A percentile compares a stretch with the other conserved stretches of the same genome.
Conservation (phyloP, 495 filamentous ascomycete species). For the Xylaria venustula region DNA sequence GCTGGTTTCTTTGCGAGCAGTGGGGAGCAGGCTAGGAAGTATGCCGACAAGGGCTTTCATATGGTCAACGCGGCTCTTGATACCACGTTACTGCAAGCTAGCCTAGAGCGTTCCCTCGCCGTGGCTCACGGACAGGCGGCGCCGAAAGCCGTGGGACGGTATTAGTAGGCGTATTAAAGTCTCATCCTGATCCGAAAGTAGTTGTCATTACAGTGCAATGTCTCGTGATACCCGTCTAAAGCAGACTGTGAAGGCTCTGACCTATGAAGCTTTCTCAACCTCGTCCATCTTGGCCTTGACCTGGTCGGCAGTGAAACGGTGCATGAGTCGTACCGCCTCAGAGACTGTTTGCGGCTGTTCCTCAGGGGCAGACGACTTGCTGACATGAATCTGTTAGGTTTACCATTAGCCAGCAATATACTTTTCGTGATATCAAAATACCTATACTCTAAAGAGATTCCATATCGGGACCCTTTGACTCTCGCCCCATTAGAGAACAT, state of each 20-base stretch:
- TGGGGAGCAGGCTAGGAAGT: conserved; percentile 61
- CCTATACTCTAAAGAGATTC: not conserved
- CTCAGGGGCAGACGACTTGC: conserved; percentile 44
- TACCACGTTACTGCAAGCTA: conserved; percentile 50
- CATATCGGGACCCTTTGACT: not conserved
- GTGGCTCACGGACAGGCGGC: conserved; percentile 43
- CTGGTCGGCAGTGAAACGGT: conserved; percentile 70
- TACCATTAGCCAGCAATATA: not conserved
- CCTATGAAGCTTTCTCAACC: conserved; percentile 45
- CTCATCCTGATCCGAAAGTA: not conserved
- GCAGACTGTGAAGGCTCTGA: not conserved
- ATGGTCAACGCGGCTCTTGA: conserved; percentile 71
- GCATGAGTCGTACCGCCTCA: conserved; percentile 76
- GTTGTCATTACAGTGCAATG: not conserved
- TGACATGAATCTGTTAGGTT: conserved; percentile 61
- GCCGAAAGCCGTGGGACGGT: conserved; percentile 31
- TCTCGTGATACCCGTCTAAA: not conserved
- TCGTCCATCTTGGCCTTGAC: conserved; percentile 69
- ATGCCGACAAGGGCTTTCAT: conserved; percentile 68
- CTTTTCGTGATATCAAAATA: not conserved
- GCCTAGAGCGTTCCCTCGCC: conserved; percentile 42
- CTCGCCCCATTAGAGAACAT: conserved; percentile 18
- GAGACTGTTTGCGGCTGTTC: conserved; percentile 53
- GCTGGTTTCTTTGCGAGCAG: conserved; percentile 74
- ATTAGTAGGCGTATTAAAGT: conserved; percentile 19